phyloP scores from a whole-genome alignment of 2,329 filamentous ascomycete genomes.

The Colletotrichum godetiae region DNA sequence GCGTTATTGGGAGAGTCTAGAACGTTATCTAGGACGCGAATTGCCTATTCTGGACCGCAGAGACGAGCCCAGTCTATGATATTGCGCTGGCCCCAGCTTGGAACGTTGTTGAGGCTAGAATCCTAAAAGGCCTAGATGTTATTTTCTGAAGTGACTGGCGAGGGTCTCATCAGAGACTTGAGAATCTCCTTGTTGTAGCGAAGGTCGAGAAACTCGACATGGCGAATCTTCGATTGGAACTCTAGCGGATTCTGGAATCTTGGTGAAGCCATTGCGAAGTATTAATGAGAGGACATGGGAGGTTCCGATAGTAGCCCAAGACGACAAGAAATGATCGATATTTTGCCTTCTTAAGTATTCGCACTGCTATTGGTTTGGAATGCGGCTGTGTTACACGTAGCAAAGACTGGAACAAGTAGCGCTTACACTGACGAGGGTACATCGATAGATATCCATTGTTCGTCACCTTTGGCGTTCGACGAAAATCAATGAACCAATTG shows the following conservation, averaged over 20 bases:
- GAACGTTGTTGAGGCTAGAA: conserved; percentile 48
- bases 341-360: neutral
- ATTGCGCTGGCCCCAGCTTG: conserved; percentile 52
- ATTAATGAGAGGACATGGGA: neutral
- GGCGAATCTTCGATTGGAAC: conserved; percentile 8
- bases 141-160: conserved; percentile 50
- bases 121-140: conserved; percentile 61
- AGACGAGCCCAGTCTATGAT: conserved; percentile 53
- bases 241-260: conserved; percentile 6
- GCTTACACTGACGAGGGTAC: neutral
- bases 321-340: neutral
- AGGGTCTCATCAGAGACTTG: conserved; percentile 40
- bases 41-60: conserved; percentile 50
- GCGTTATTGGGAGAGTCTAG: conserved; percentile 51
- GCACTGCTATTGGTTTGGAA: neutral
- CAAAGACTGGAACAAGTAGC: neutral
- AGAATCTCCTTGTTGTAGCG: conserved; percentile 45
- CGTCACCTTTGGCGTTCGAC: neutral
- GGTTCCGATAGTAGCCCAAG: too few species aligned
- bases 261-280: neutral
- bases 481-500: neutral
- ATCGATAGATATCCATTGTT: neutral
- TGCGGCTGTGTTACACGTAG: neutral
- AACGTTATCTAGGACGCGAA: conserved; percentile 52
- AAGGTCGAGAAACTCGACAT: conserved; percentile 9